Evolutionary conservation across 768 basidiomycete genomes (phyloP).

Genomic region (Suillus fuscotomentosus): DNA sequence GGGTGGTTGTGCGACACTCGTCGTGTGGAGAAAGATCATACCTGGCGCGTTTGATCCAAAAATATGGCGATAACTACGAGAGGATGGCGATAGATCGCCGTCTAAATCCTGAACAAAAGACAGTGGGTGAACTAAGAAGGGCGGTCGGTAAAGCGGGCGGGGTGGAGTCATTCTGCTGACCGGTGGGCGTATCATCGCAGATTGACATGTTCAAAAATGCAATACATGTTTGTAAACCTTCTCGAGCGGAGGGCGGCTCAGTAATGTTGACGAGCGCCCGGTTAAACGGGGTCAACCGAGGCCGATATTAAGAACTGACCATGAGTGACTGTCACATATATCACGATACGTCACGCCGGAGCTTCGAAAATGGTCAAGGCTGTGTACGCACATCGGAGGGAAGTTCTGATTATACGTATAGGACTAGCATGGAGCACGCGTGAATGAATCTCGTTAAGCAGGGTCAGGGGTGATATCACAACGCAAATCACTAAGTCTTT

Average conservation of each 20-base stretch:
- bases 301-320: constrained; percentile 17
- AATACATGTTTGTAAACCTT: background rate
- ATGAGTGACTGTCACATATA: constrained; percentile 17
- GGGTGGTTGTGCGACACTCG: constrained; percentile 53
- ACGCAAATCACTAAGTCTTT: background rate
- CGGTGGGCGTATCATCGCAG: background rate
- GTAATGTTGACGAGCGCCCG: background rate
- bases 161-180: constrained; percentile 26
- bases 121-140: constrained; percentile 70
- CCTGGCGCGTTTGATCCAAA: constrained; percentile 61
- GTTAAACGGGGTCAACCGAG: background rate
- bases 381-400: constrained; percentile 18
- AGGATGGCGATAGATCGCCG: constrained; percentile 79
- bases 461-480: background rate
- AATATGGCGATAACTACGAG: constrained; percentile 69
- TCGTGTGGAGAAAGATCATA: constrained; percentile 70
- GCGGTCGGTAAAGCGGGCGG: constrained; percentile 59
- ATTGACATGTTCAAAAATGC: background rate
- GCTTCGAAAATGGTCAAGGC: constrained; percentile 20
- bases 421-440: background rate
- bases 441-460: constrained; percentile 5
- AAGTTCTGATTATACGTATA: background rate
- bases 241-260: background rate
- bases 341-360: constrained; percentile 10
- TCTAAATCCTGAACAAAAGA: constrained; percentile 83